A percentile compares a stretch with the other conserved stretches of the same genome.
These are phyloP conservation scores for Chloromonas sp. DNA, from an alignment of 163 green algal species.

Conservation along the genomic window DNA sequence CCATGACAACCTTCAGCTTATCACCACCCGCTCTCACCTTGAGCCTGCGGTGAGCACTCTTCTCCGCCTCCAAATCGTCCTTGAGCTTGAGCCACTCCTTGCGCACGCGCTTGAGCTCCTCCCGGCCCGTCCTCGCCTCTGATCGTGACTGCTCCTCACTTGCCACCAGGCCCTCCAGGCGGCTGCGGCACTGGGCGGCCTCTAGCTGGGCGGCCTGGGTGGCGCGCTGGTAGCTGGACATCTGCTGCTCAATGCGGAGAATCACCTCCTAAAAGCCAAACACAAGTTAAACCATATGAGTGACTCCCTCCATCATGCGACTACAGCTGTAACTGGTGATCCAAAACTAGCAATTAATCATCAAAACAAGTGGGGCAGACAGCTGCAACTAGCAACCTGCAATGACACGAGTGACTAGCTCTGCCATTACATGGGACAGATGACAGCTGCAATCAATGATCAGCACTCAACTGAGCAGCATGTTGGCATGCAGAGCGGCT, in stretches of 20 bases:
- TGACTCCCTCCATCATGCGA: too few relatives aligned
- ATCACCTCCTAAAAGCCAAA: constrained; percentile 17
- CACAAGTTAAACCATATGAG: too few relatives aligned
- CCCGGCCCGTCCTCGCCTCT: constrained; percentile 38
- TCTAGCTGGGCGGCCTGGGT: constrained; percentile 27
- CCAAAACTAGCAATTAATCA: too few relatives aligned
- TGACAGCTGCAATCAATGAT: neutral
- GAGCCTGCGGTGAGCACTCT: constrained; percentile 15
- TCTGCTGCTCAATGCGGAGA: constrained; percentile 33
- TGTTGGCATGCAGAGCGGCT: neutral
- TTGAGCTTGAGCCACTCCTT: constrained; percentile 36
- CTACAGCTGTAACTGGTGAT: too few relatives aligned
- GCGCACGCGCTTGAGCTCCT: constrained; percentile 40
- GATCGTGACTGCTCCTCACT: constrained; percentile 23
- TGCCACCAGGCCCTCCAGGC: constrained; percentile 15
- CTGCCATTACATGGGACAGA: neutral
- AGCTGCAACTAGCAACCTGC: neutral
- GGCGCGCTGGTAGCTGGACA: constrained; percentile 17
- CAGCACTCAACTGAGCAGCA: neutral
- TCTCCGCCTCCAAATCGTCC: constrained; percentile 38
- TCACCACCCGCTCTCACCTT: constrained; percentile 10
- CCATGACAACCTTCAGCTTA: too few relatives aligned
- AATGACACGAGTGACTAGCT: neutral
- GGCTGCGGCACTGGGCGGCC: constrained; percentile 13
- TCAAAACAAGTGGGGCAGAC: too few relatives aligned